phyloP scores from a whole-genome alignment of 2,329 filamentous ascomycete genomes.

The Verticillium isaacii region DNA sequence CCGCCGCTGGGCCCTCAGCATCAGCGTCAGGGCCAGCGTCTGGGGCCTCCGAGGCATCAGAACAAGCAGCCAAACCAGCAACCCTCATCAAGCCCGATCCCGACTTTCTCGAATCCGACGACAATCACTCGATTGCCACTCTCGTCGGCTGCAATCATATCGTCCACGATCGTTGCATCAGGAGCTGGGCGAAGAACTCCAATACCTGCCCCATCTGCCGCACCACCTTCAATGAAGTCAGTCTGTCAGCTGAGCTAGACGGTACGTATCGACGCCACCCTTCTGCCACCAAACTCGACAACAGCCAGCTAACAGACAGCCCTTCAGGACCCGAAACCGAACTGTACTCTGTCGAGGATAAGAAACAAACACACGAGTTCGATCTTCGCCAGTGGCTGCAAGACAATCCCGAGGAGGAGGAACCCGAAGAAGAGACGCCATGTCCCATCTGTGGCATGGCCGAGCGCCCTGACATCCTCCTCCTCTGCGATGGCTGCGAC shows the following conservation, averaged over 20 bases:
- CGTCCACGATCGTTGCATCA: slow-evolving; percentile 87
- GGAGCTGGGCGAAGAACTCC: slow-evolving; percentile 91
- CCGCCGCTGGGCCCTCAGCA: slow-evolving; percentile 14
- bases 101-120: slow-evolving; percentile 9
- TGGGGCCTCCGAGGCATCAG: not conserved
- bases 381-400: slow-evolving; percentile 71
- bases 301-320: slow-evolving; percentile 15
- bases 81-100: not conserved
- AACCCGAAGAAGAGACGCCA: slow-evolving; percentile 60
- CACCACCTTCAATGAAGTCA: slow-evolving; percentile 82
- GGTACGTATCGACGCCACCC: slow-evolving; percentile 49
- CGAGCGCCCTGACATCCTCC: slow-evolving; percentile 77
- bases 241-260: slow-evolving; percentile 74
- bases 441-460: slow-evolving; percentile 81
- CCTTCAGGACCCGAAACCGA: slow-evolving; percentile 47
- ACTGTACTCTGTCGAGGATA: slow-evolving; percentile 67
- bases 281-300: not conserved
- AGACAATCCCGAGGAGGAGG: slow-evolving; percentile 64
- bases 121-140: slow-evolving; percentile 46
- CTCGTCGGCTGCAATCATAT: slow-evolving; percentile 81
- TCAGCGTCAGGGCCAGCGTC: slow-evolving; percentile 10
- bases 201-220: slow-evolving; percentile 98
- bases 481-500: slow-evolving; percentile 90
- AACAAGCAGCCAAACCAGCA: slow-evolving; percentile 13
- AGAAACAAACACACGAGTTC: slow-evolving; percentile 85